Evolutionary conservation across 2,329 filamentous ascomycete species (phyloP), one percentile per base, ranked within the genome.

Genomic region (Colletotrichum truncatum): DNA sequence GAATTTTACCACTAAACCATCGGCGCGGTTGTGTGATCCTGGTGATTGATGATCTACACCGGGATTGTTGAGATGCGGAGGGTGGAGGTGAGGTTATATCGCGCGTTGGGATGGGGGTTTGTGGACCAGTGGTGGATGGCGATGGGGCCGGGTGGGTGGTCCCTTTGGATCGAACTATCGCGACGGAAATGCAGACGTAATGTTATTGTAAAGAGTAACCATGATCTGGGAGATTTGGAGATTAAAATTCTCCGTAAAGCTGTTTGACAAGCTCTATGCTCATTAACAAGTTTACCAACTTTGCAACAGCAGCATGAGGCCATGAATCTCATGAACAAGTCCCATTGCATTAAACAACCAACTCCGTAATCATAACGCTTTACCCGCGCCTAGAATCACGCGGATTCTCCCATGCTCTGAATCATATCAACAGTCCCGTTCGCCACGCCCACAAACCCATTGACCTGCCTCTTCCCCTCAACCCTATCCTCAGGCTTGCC

Each of bases 401-500:
- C 62, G 16, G 62, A 65, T 34, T 65, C 62, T 28, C 62, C 62
- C 62, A 62, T 54, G 26, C 62, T 62, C 41, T 65, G 62, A 11
- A 65, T 65, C 56, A 62, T 55, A 36, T 65, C 62, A 6, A 65
- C 56, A 23, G 56, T 65, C 3, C 62, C 62, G 39, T 65, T 65
- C 16, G 62, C 62, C 1, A 65, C 48, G n/a, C 56, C 62, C 9
- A 62, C 49, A 18, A 65, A 55, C n/a, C 48, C 62, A 12, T 23
- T 34, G 12, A 16, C n/a, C 48, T 11, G 10, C 48, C 49, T 61
- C 62, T 28, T 6, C 6, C 30, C 30, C 28, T 48, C 32, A 2
- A 57, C 36, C 18, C 58, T 38, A 26, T 64, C 52, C 2, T 54
- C 64, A 3, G 62, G 62, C 21, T 49, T 28, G 6, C 86, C 86